These are phyloP conservation scores for Neospermospora avenae DNA, from an alignment of 2,329 filamentous ascomycete species.

Conservation along the genomic window DNA sequence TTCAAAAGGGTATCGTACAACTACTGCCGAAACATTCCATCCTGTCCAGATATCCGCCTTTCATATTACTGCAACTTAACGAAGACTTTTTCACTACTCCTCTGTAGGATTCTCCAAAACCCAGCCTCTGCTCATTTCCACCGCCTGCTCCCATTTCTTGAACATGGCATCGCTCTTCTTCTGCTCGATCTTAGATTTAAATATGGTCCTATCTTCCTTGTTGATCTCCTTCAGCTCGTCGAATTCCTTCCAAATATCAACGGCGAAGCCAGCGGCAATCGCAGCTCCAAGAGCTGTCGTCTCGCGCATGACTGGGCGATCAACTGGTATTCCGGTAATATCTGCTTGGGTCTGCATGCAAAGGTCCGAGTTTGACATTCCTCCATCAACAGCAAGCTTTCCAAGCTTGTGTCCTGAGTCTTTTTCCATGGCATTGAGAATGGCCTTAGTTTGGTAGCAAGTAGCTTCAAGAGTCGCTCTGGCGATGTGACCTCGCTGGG, in stretches of 20 bases:
- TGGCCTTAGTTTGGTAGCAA: constrained; percentile 72
- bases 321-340: constrained; percentile 74
- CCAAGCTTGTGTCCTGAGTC: constrained; percentile 63
- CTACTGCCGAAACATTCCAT: not conserved
- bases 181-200: constrained; percentile 62
- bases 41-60: not conserved
- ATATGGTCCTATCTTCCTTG: constrained; percentile 63
- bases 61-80: not conserved
- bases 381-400: constrained; percentile 66
- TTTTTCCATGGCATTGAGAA: constrained; percentile 69
- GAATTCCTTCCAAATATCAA: constrained; percentile 71
- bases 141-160: constrained; percentile 70
- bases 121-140: constrained; percentile 78
- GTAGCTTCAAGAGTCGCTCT: constrained; percentile 70
- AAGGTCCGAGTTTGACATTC: constrained; percentile 69
- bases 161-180: constrained; percentile 62
- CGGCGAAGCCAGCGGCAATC: constrained; percentile 77
- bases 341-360: constrained; percentile 80
- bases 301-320: constrained; percentile 77
- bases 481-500: constrained; percentile 66
- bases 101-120: constrained; percentile 29
- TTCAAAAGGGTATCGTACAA: not conserved
- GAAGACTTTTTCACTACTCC: not conserved
- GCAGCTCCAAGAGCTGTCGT: constrained; percentile 79
- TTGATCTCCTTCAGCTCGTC: constrained; percentile 71